Conservation (phyloP, 805 yeast species). For the Tetrapisispora pingtungensis region DNA sequence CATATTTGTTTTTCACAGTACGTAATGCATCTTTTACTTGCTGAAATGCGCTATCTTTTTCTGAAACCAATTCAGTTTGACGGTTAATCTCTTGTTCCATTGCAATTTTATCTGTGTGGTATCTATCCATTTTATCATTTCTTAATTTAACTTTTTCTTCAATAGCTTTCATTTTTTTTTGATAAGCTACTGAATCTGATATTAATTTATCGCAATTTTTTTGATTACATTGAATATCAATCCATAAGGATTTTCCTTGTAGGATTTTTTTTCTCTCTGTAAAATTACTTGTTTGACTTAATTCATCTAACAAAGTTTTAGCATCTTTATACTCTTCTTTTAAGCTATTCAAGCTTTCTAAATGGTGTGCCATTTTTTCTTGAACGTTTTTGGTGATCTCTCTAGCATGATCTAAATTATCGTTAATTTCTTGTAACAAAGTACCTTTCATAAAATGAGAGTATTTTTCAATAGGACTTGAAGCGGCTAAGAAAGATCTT, state of each 20-base stretch:
- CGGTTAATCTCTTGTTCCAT: conserved; percentile 11
- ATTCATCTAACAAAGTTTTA: conserved; percentile 30
- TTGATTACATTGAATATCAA: conserved; percentile 27
- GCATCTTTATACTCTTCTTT: conserved; percentile 36
- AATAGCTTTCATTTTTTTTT: conserved; percentile 13
- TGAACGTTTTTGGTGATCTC: conserved; percentile 30
- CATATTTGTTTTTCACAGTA: conserved; percentile 11
- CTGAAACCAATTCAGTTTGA: conserved; percentile 8
- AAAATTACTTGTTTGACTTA: conserved; percentile 34
- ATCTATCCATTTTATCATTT: conserved; percentile 23
- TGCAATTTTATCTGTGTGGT: conserved; percentile 12
- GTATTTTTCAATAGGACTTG: conserved; percentile 64
- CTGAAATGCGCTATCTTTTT: conserved; percentile 14
- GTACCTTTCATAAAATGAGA: conserved; percentile 74
- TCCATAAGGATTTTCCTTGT: conserved; percentile 43
- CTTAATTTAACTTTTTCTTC: conserved; percentile 14
- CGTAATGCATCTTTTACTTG: conserved; percentile 11
- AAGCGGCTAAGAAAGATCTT: conserved; percentile 71
- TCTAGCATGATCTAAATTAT: conserved; percentile 38
- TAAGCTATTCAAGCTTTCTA: conserved; percentile 31
- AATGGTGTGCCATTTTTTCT: conserved; percentile 32
- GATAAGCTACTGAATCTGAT: conserved; percentile 8
- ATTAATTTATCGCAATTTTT: conserved; percentile 12
- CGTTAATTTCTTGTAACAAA: conserved; percentile 53
- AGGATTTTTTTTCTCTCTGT: conserved; percentile 31